Conservation (phyloP, 2,329 filamentous ascomycete species). For the Cordyceps cicadae region DNA sequence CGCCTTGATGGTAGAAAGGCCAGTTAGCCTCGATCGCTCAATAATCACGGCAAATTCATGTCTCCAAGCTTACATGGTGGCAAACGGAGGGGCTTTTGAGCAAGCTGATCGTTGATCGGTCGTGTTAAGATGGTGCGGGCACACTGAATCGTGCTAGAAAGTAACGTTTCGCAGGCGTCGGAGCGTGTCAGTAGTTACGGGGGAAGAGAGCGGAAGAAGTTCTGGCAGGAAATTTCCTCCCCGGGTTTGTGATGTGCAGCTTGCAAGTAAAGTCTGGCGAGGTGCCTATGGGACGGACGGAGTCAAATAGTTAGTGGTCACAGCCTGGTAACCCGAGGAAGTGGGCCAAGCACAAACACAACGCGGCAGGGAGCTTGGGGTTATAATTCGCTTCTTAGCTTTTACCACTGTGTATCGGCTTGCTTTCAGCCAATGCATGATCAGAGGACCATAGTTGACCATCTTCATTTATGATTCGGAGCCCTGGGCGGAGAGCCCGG, state of each 20-base stretch:
- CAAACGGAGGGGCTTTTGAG: not conserved
- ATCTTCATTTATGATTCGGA: not conserved
- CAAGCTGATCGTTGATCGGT: not conserved
- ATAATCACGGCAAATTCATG: not conserved
- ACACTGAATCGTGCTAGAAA: not conserved
- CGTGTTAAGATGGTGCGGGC: not conserved
- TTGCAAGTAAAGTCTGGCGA: not conserved
- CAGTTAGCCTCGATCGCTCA: not conserved
- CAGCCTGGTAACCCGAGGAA: conserved; percentile 8
- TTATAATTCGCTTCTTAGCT: not conserved
- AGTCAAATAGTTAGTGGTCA: conserved; percentile 9
- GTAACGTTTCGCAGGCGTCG: not conserved
- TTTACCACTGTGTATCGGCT: not conserved
- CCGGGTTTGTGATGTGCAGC: not conserved
- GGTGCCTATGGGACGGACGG: conserved; percentile 7
- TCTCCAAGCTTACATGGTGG: conserved; percentile 9
- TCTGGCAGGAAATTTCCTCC: not conserved
- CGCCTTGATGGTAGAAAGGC: conserved; percentile 48
- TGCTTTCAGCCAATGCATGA: conserved; percentile 5
- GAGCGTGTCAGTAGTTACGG: not conserved
- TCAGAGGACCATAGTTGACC: not conserved
- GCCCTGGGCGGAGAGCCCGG: not conserved
- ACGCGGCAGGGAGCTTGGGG: not conserved
- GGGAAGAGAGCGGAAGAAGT: not conserved
- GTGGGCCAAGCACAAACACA: conserved; percentile 6